Percentiles rank a stretch among this genome's conserved stretches.
These are phyloP conservation scores for Phytopythium ostracodes DNA, from an alignment of 352 stramenopile species.

Conservation along the genomic window DNA sequence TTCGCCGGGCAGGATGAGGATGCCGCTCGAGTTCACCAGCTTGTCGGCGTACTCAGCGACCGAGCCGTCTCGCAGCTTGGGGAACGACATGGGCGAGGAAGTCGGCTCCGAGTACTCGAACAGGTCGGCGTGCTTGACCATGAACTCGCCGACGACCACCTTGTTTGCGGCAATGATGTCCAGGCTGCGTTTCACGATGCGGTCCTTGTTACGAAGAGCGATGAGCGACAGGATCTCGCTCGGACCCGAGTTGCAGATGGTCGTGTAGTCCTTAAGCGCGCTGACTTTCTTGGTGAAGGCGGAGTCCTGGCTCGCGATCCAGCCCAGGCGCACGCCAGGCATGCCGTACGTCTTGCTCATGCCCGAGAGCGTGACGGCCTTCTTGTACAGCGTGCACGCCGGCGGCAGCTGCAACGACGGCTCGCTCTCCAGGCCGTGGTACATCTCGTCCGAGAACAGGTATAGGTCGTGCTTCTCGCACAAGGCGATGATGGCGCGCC, in stretches of 20 bases:
- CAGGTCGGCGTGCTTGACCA: slow-evolving; percentile 22
- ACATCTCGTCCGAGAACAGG: slow-evolving; percentile 76
- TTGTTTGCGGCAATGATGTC: slow-evolving; percentile 16
- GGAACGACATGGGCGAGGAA: slow-evolving; percentile 34
- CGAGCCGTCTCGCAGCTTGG: slow-evolving; percentile 14
- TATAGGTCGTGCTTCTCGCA: slow-evolving; percentile 30
- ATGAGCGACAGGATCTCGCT: slow-evolving; percentile 62
- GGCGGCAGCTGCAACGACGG: slow-evolving; percentile 18
- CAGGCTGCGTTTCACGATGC: slow-evolving; percentile 20
- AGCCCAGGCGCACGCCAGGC: slow-evolving; percentile 52
- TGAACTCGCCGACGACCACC: slow-evolving; percentile 25
- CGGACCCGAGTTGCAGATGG: slow-evolving; percentile 54
- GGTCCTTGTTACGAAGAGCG: slow-evolving; percentile 37
- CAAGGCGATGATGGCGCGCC: slow-evolving; percentile 31
- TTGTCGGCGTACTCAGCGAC: slow-evolving; percentile 20
- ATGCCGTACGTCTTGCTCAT: slow-evolving; percentile 61
- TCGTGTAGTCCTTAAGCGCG: slow-evolving; percentile 69
- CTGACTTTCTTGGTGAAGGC: slow-evolving; percentile 27
- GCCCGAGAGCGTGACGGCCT: slow-evolving; percentile 42
- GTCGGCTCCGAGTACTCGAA: slow-evolving; percentile 33
- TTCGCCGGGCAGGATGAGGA: slow-evolving; percentile 31
- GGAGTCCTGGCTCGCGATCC: slow-evolving; percentile 40
- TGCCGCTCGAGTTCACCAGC: slow-evolving; percentile 26
- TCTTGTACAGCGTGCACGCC: slow-evolving; percentile 35
- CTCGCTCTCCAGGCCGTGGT: slow-evolving; percentile 36